Conservation (phyloP, 805 yeast genomes). For the Candida broadrunensis region DNA sequence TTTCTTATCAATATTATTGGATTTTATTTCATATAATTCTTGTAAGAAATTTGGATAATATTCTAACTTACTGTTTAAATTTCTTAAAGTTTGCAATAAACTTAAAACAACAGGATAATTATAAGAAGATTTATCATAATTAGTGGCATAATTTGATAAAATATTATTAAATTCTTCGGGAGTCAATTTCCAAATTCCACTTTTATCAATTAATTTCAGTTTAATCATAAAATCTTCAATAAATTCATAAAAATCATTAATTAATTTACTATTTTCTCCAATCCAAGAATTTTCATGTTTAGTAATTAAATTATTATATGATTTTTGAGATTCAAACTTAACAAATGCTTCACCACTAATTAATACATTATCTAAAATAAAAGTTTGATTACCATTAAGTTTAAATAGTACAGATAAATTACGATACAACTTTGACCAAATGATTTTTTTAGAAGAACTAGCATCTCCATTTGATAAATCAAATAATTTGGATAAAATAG, state of each 20-base stretch:
- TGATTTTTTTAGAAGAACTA: conserved; percentile 15
- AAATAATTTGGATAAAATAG: conserved; percentile 13
- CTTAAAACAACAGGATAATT: conserved; percentile 9
- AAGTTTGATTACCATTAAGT: conserved; percentile 28
- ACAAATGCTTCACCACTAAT: conserved; percentile 24
- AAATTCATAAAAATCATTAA: conserved; percentile 8
- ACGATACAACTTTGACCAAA: conserved; percentile 24
- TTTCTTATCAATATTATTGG: conserved; percentile 5
- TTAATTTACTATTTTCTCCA: conserved; percentile 11
- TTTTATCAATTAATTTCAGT: conserved; percentile 1
- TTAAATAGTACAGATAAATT: conserved; percentile 31
- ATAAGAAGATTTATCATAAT: conserved; percentile 4
- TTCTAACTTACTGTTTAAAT: conserved; percentile 14
- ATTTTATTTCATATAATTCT: conserved; percentile 13
- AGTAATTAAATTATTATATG: conserved; percentile 7
- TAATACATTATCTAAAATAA: conserved; percentile 33
- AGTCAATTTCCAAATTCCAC: conserved; percentile 6
- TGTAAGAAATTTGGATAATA: conserved; percentile 19
- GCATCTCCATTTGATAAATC: conserved; percentile 12
- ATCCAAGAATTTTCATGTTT: conserved; percentile 7
- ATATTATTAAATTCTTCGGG: conserved; percentile 10
- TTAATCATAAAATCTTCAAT: conserved; percentile 5
- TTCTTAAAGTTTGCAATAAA: conserved; percentile 11
- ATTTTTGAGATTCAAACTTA: conserved; percentile 17
- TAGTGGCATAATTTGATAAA: conserved; percentile 5